Evolutionary conservation across 805 yeast genomes (phyloP).

Genomic region (Candida khao-thaluensis): DNA sequence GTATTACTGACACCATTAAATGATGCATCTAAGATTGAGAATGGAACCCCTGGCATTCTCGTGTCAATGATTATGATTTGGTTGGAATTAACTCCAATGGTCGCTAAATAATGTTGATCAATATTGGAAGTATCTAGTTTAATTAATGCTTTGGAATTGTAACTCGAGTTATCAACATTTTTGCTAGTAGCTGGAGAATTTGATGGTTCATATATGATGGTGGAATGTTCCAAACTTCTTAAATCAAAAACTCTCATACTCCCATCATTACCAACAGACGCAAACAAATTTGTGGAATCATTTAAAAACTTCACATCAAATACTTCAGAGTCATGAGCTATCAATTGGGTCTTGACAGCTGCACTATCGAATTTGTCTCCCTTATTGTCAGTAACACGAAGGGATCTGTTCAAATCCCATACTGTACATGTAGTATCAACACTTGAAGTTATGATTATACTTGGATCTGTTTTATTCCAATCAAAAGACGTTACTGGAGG

Average conservation of each 20-base stretch:
- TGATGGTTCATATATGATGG: conserved; percentile 89
- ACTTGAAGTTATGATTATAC: conserved; percentile 74
- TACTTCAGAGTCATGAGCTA: conserved; percentile 95
- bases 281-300: conserved; percentile 72
- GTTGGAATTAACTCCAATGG: conserved; percentile 70
- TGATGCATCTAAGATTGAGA: conserved; percentile 60
- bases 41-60: conserved; percentile 84
- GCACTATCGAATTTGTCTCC: conserved; percentile 33
- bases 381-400: conserved; percentile 1
- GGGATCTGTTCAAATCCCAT: conserved; percentile 69
- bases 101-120: conserved; percentile 81
- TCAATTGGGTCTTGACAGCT: conserved; percentile 83
- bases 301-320: conserved; percentile 85
- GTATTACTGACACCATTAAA: conserved; percentile 50
- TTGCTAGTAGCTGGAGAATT: conserved; percentile 8
- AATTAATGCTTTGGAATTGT: conserved; percentile 57
- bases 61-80: conserved; percentile 73
- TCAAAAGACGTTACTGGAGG: conserved; percentile 95
- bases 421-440: conserved; percentile 97
- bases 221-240: conserved; percentile 85
- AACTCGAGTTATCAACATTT: conserved; percentile 3
- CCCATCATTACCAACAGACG: conserved; percentile 95
- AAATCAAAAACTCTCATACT: conserved; percentile 90
- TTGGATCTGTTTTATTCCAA: conserved; percentile 78
- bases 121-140: conserved; percentile 74